Conservation (phyloP, 352 stramenopile species). For the Phytophthora idaei region DNA sequence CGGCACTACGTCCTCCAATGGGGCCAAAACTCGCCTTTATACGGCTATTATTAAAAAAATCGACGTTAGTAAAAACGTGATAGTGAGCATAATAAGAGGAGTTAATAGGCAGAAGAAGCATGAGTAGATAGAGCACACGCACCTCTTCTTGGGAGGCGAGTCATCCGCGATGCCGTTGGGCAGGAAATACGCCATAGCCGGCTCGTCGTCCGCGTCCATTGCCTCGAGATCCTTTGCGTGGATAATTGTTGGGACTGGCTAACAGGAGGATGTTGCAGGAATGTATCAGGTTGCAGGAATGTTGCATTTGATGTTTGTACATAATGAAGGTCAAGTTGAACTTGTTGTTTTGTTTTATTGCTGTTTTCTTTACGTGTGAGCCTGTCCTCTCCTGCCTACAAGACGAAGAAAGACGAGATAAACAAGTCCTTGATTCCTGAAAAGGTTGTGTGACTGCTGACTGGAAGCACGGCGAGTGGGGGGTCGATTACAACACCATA, state of each 20-base stretch:
- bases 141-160: slow-evolving; percentile 76
- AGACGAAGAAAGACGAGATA: slow-evolving; percentile 1
- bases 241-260: slow-evolving; percentile 17
- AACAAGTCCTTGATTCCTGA: slow-evolving; percentile 12
- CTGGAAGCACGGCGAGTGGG: slow-evolving; percentile 29
- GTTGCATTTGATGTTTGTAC: too few species aligned
- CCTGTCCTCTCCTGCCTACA: slow-evolving; percentile 17
- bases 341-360: slow-evolving; percentile 37
- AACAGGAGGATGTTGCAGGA: slow-evolving; percentile 17
- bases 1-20: slow-evolving; percentile 43
- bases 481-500: slow-evolving; percentile 44
- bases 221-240: slow-evolving; percentile 14
- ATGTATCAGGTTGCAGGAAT: not conserved
- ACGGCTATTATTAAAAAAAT: slow-evolving; percentile 17
- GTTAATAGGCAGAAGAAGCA: not conserved
- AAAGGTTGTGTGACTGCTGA: slow-evolving; percentile 11
- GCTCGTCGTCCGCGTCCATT: slow-evolving; percentile 64
- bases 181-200: slow-evolving; percentile 81
- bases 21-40: slow-evolving; percentile 49
- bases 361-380: slow-evolving; percentile 19
- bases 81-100: slow-evolving; percentile 7
- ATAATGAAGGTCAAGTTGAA: slow-evolving; percentile 12
- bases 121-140: slow-evolving; percentile 11
- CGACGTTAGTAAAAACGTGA: slow-evolving; percentile 10
- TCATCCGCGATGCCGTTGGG: slow-evolving; percentile 86